Conservation (phyloP, 225 moss, liverwort and hornwort genomes). For the Bryum argenteum region DNA sequence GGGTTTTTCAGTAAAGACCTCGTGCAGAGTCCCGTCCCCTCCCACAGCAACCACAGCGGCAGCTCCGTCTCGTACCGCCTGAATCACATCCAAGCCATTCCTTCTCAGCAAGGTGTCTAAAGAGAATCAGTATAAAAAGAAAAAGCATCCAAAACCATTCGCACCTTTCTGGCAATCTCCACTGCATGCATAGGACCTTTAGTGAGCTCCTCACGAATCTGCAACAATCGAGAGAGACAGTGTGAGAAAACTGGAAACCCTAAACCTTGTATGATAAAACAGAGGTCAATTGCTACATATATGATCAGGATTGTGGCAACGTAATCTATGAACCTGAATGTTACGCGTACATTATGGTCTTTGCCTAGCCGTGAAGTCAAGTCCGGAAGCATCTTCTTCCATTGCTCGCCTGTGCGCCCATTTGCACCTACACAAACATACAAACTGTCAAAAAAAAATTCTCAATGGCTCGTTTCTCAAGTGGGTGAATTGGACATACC, state of each 20-base stretch:
- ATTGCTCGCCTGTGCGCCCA: slow-evolving; percentile 58
- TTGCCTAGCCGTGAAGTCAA: slow-evolving; percentile 48
- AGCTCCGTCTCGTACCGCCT: slow-evolving; percentile 73
- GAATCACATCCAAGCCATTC: slow-evolving; percentile 8
- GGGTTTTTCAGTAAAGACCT: slow-evolving; percentile 39
- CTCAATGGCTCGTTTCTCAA: not conserved
- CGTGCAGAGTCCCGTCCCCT: slow-evolving; percentile 78
- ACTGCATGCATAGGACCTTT: slow-evolving; percentile 67
- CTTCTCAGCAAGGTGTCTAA: not conserved
- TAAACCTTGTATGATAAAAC: slow-evolving; percentile 3
- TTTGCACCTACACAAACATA: slow-evolving; percentile 45
- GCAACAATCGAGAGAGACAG: slow-evolving; percentile 7
- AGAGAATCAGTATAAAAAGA: not conserved
- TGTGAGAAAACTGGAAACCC: slow-evolving; percentile 16
- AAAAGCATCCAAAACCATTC: not conserved
- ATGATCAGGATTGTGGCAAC: not conserved
- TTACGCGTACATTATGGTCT: slow-evolving; percentile 44
- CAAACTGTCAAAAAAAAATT: too few relatives aligned
- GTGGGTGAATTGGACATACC: slow-evolving; percentile 7
- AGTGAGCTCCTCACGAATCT: slow-evolving; percentile 65
- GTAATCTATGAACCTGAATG: slow-evolving; percentile 5
- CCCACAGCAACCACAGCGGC: slow-evolving; percentile 79
- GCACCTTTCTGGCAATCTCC: slow-evolving; percentile 64
- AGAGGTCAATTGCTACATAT: too few relatives aligned
- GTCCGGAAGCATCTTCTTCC: slow-evolving; percentile 61